Evolutionary conservation across 164 flowering plant species (phyloP).

Genomic region (Aristolochia californica): DNA sequence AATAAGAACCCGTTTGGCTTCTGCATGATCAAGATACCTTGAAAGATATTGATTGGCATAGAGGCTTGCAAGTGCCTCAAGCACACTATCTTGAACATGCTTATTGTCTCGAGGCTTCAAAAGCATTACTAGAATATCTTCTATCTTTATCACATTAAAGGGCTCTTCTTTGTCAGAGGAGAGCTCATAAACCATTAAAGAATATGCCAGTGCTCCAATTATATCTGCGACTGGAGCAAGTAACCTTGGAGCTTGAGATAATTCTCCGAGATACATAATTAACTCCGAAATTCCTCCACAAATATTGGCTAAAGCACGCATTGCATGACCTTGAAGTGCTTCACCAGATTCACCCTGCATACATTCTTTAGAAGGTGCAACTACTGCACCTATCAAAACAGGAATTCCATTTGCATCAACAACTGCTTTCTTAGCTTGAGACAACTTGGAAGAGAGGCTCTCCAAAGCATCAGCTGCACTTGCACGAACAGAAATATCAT

Average conservation of each 20-base stretch:
- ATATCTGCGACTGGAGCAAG: constrained; percentile 83
- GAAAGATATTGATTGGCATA: constrained; percentile 60
- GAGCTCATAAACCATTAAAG: constrained; percentile 59
- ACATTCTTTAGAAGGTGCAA: constrained; percentile 89
- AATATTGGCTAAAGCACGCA: constrained; percentile 63
- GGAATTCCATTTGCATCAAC: constrained; percentile 59
- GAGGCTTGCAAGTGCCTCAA: constrained; percentile 86
- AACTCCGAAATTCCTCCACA: constrained; percentile 71
- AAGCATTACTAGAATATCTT: constrained; percentile 42
- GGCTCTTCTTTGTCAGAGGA: constrained; percentile 28
- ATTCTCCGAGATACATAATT: constrained; percentile 63
- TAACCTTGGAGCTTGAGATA: constrained; percentile 58
- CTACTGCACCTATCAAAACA: constrained; percentile 64
- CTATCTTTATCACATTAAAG: constrained; percentile 50
- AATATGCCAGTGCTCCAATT: constrained; percentile 86
- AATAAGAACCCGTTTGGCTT: constrained; percentile 63
- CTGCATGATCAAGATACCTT: constrained; percentile 47
- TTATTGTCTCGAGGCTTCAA: constrained; percentile 74
- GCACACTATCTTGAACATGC: constrained; percentile 69
- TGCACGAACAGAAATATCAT: constrained; percentile 68
- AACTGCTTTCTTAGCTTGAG: constrained; percentile 47
- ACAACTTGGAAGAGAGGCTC: constrained; percentile 59
- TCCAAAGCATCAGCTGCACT: constrained; percentile 89
- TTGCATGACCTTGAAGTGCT: constrained; percentile 61
- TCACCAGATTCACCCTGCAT: constrained; percentile 66